phyloP scores from a whole-genome alignment of 2,329 filamentous ascomycete species.

The Samsoniella hepiali region DNA sequence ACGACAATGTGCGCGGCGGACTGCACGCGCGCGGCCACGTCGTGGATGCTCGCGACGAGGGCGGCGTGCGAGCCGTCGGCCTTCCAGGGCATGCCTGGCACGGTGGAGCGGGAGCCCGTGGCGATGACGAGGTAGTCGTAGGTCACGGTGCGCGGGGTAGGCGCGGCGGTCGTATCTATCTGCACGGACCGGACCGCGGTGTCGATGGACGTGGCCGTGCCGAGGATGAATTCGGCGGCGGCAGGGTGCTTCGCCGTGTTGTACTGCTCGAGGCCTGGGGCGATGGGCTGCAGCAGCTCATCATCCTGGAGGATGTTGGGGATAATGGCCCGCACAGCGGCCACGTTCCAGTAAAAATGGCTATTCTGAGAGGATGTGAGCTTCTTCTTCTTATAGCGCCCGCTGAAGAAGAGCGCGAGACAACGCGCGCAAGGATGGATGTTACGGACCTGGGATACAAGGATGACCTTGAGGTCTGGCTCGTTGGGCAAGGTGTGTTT shows the following conservation, averaged over 20 bases:
- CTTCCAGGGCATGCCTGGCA: conserved; percentile 50
- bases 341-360: conserved; percentile 59
- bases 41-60: conserved; percentile 38
- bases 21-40: conserved; percentile 39
- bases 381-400: neutral
- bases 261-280: conserved; percentile 48
- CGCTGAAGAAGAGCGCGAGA: too few relatives aligned
- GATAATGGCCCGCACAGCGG: conserved; percentile 53
- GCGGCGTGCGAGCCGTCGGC: conserved; percentile 45
- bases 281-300: conserved; percentile 49
- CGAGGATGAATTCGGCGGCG: conserved; percentile 51
- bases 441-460: conserved; percentile 51
- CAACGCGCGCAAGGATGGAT: neutral
- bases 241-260: conserved; percentile 31
- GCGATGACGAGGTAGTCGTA: conserved; percentile 59
- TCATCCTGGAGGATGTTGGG: conserved; percentile 48
- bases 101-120: conserved; percentile 47
- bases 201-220: conserved; percentile 43
- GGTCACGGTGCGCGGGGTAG: conserved; percentile 28
- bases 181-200: conserved; percentile 32
- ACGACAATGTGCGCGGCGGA: conserved; percentile 52
- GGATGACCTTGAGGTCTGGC: conserved; percentile 50
- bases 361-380: conserved; percentile 40
- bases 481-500: conserved; percentile 46
- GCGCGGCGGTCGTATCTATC: conserved; percentile 31